These are phyloP conservation scores for Teratosphaeria nubilosa DNA, from an alignment of 2,329 filamentous ascomycete species.

Conservation along the genomic window DNA sequence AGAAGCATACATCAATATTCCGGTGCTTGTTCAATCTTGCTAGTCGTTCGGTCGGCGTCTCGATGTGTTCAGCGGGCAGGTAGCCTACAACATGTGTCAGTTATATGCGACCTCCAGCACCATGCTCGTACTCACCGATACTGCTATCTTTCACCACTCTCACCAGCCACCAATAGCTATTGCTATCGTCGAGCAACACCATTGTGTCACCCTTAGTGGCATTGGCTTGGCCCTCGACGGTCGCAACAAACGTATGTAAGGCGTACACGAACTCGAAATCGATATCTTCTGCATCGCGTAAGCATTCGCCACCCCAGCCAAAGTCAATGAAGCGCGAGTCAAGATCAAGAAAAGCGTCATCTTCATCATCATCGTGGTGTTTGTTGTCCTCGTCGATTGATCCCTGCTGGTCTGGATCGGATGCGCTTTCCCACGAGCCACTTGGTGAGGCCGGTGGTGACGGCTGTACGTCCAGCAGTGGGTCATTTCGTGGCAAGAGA, in stretches of 20 bases:
- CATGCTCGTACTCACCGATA: slow-evolving; percentile 51
- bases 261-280: slow-evolving; percentile 99
- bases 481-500: slow-evolving; percentile 34
- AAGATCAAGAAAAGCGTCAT: slow-evolving; percentile 46
- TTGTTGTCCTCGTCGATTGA: slow-evolving; percentile 20
- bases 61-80: slow-evolving; percentile 92
- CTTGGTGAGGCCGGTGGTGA: slow-evolving; percentile 22
- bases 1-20: slow-evolving; percentile 75
- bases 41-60: slow-evolving; percentile 89
- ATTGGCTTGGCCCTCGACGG: slow-evolving; percentile 95
- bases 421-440: slow-evolving; percentile 21
- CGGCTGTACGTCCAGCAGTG: slow-evolving; percentile 26
- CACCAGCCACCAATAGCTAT: slow-evolving; percentile 99
- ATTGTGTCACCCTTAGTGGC: slow-evolving; percentile 98
- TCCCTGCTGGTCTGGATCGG: slow-evolving; percentile 13
- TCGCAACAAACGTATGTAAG: slow-evolving; percentile 92
- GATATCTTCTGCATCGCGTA: slow-evolving; percentile 93
- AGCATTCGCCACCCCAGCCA: slow-evolving; percentile 70
- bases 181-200: slow-evolving; percentile 95
- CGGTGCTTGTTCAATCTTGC: slow-evolving; percentile 94
- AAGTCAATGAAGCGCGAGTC: slow-evolving; percentile 58
- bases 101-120: not conserved
- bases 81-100: slow-evolving; percentile 54
- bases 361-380: slow-evolving; percentile 46
- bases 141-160: slow-evolving; percentile 95